Evolutionary conservation across 768 basidiomycete species (phyloP).

Genomic region (Auricularia sp.): DNA sequence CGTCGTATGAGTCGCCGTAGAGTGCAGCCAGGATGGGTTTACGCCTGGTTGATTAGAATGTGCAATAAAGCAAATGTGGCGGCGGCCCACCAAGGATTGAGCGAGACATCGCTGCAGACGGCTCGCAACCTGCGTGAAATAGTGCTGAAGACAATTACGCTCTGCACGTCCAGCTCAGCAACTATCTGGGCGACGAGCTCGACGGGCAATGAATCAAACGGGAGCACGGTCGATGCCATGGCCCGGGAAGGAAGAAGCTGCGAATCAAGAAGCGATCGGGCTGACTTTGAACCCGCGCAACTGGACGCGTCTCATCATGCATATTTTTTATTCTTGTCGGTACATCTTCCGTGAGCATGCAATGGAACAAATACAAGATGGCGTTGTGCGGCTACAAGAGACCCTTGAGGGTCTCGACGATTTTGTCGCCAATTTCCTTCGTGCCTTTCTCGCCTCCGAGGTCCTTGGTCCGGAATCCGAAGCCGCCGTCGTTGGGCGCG

Average conservation of each 20-base stretch:
- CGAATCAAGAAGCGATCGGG: not conserved
- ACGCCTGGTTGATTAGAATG: slow-evolving; percentile 63
- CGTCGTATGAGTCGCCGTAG: slow-evolving; percentile 35
- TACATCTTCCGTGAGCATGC: not conserved
- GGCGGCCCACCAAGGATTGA: not conserved
- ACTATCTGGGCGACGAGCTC: slow-evolving; percentile 68
- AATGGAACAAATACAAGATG: not conserved
- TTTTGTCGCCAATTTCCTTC: slow-evolving; percentile 69
- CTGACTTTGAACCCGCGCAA: not conserved
- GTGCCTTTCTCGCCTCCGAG: slow-evolving; percentile 73
- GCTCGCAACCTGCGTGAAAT: slow-evolving; percentile 48
- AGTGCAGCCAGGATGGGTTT: slow-evolving; percentile 55
- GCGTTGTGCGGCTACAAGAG: slow-evolving; percentile 28
- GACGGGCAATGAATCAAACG: slow-evolving; percentile 42
- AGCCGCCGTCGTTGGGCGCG: slow-evolving; percentile 51
- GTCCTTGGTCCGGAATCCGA: slow-evolving; percentile 75
- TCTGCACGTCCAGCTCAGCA: slow-evolving; percentile 52
- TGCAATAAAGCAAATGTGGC: slow-evolving; percentile 21
- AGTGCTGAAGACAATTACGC: slow-evolving; percentile 47
- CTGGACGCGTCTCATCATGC: not conserved
- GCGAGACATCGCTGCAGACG: slow-evolving; percentile 33
- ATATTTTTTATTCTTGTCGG: not conserved
- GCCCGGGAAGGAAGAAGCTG: not conserved
- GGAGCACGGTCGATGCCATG: not conserved
- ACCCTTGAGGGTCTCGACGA: slow-evolving; percentile 61